These are phyloP conservation scores for Rhododendron kiyosumense DNA, from an alignment of 148 eudicot species.

Conservation along the genomic window DNA sequence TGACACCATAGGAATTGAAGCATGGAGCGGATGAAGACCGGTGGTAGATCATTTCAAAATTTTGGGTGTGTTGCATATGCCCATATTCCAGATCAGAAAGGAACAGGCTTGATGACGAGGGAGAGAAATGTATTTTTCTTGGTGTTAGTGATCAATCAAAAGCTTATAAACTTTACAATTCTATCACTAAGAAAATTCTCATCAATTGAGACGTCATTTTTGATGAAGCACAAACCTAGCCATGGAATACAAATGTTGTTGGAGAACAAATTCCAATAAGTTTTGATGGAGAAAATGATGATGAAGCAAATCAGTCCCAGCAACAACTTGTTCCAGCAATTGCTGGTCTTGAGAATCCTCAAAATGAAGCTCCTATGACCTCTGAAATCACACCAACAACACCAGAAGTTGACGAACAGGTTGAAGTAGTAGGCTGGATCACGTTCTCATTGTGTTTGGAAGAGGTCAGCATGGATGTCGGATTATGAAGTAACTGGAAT, in stretches of 20 bases:
- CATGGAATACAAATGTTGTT: too few relatives aligned
- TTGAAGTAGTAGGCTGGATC: background rate
- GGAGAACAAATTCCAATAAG: background rate
- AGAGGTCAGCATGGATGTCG: background rate
- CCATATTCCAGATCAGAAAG: background rate
- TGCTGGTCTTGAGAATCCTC: background rate
- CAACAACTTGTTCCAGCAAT: background rate
- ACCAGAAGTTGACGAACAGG: background rate
- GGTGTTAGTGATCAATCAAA: background rate
- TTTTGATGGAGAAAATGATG: background rate
- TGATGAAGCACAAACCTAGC: background rate
- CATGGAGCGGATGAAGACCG: too few relatives aligned
- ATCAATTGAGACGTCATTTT: background rate
- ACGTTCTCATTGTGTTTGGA: background rate
- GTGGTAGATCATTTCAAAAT: too few relatives aligned
- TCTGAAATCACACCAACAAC: background rate
- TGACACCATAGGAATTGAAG: too few relatives aligned
- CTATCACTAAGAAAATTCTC: background rate
- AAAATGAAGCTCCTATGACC: background rate
- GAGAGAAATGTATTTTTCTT: background rate
- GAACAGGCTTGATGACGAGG: background rate
- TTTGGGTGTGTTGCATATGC: background rate
- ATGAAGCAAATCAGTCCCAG: background rate
- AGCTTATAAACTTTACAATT: background rate
- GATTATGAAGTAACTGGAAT: background rate